Evolutionary conservation across 202 grass and related monocot genomes (phyloP), one percentile per base, ranked within the genome.

Genomic region (Panicum virgatum): DNA sequence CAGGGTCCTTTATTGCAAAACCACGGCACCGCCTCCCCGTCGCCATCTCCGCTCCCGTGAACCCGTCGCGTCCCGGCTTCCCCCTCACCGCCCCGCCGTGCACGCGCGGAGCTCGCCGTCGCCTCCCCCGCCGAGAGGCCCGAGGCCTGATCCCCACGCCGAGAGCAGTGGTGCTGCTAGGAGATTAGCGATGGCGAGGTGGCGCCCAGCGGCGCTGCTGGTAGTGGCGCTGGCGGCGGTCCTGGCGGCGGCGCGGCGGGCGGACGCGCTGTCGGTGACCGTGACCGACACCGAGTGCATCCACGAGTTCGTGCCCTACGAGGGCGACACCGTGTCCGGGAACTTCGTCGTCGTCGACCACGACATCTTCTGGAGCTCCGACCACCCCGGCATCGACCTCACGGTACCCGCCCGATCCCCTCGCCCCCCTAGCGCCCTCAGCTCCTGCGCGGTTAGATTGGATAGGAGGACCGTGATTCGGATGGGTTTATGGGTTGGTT

Each of bases 341-440:
- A 99, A 99, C 82, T 99, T 99, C 91, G 96, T 99, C 73, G 96
- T 99, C 66, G 89, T 99, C 48, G 96, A 99, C 82, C 96, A 99
- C 75, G 96, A 99, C 70, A 93, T 99, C 77, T 99, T 99, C 85
- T 99, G 96, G 96, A 80, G 88, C 66, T 93, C 96, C 56, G 96
- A 99, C 79, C 96, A 99, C 84, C 96, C 96, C 43, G 96, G 96
- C 78, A 91, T 99, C 85, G 96, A 99, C 81, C 88, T 99, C 81
- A 82, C 80, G 62, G 96, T 99, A 80, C 81, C 36, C 7, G 0
- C 3, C 60, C 73, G 79, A 82, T 86, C 73, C 72, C 10, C 48
- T 30, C 18, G 45, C 23, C 22, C 61, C 16, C 36, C 5, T 18
- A 20, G 11, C 10, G 54, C 0, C 2, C 9, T 14, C 47, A 40